Evolutionary conservation across 164 flowering plant genomes (phyloP).

Genomic region (Magnolia officinalis): DNA sequence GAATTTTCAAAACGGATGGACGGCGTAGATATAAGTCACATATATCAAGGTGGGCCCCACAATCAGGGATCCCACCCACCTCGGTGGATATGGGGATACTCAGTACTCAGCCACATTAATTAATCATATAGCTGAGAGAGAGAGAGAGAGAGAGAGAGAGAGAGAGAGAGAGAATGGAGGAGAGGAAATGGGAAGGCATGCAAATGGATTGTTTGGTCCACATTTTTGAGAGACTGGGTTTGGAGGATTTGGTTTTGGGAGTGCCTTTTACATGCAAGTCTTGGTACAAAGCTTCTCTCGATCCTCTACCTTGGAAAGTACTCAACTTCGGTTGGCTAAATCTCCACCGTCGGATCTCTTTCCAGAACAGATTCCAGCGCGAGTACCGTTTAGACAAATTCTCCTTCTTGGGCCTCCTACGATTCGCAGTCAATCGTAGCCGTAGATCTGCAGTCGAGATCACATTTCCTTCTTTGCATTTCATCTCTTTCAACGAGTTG

Average conservation of each 20-base stretch:
- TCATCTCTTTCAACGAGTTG: neutral
- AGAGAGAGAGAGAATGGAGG: neutral
- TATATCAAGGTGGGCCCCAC: too few relatives aligned
- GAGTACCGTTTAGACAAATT: slow-evolving; percentile 3
- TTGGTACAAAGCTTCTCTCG: slow-evolving; percentile 8
- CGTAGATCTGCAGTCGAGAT: neutral
- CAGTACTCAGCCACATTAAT: neutral
- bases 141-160: slow-evolving; percentile 3
- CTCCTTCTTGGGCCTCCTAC: neutral
- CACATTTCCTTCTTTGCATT: neutral
- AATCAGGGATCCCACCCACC: too few relatives aligned
- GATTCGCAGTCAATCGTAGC: neutral
- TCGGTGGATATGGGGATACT: too few relatives aligned
- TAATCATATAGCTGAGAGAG: neutral
- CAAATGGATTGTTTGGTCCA: slow-evolving; percentile 1
- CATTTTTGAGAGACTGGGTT: neutral
- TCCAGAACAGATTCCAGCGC: neutral
- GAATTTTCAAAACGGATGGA: too few relatives aligned
- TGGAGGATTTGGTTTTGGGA: neutral
- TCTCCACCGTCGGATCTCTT: neutral
- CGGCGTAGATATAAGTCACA: too few relatives aligned
- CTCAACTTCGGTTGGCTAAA: neutral
- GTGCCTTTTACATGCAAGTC: slow-evolving; percentile 5
- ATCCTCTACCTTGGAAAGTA: slow-evolving; percentile 7
- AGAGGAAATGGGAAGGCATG: slow-evolving; percentile 8